Percentiles rank a stretch among this genome's conserved stretches.
These are phyloP conservation scores for Farysia itapuensis DNA, from an alignment of 1,284 basidiomycete genomes.

Conservation along the genomic window DNA sequence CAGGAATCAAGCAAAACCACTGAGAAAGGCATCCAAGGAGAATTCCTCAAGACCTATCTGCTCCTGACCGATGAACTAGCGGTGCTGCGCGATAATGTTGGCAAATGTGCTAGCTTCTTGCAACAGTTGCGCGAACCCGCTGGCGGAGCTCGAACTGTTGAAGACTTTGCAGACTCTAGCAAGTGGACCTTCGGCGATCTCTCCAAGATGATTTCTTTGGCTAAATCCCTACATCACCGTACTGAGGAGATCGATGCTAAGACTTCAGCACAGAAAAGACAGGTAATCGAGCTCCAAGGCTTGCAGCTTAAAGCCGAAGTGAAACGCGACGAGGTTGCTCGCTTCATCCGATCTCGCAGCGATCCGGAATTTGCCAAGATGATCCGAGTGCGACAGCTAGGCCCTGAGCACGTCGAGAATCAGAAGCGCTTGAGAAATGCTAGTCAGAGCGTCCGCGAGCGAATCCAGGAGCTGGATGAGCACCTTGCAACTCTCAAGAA, in stretches of 20 bases:
- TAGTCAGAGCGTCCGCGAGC: slow-evolving; percentile 71
- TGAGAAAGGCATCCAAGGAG: slow-evolving; percentile 50
- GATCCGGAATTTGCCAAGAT: slow-evolving; percentile 79
- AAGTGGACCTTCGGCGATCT: slow-evolving; percentile 61
- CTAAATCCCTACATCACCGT: slow-evolving; percentile 21
- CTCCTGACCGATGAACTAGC: slow-evolving; percentile 60
- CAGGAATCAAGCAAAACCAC: slow-evolving; percentile 11
- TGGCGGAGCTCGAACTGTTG: slow-evolving; percentile 18
- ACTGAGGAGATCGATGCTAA: slow-evolving; percentile 23
- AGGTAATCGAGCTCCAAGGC: slow-evolving; percentile 62
- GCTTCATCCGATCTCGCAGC: slow-evolving; percentile 73
- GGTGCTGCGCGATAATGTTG: slow-evolving; percentile 32
- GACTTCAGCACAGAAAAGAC: slow-evolving; percentile 49
- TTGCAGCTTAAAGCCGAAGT: slow-evolving; percentile 63
- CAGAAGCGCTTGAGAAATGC: slow-evolving; percentile 73
- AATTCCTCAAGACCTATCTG: slow-evolving; percentile 57
- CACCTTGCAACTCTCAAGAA: slow-evolving; percentile 72
- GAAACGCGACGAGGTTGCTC: slow-evolving; percentile 57
- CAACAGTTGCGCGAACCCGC: slow-evolving; percentile 44
- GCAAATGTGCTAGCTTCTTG: slow-evolving; percentile 54
- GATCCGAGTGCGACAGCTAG: slow-evolving; percentile 76
- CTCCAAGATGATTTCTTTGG: slow-evolving; percentile 42
- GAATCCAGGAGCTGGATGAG: slow-evolving; percentile 76
- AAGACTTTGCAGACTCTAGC: slow-evolving; percentile 36
- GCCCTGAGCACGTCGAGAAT: slow-evolving; percentile 81